A percentile compares a stretch with the other conserved stretches of the same genome.
Evolutionary conservation across 2,329 filamentous ascomycete species (phyloP).

Genomic region (Fusarium sp.): DNA sequence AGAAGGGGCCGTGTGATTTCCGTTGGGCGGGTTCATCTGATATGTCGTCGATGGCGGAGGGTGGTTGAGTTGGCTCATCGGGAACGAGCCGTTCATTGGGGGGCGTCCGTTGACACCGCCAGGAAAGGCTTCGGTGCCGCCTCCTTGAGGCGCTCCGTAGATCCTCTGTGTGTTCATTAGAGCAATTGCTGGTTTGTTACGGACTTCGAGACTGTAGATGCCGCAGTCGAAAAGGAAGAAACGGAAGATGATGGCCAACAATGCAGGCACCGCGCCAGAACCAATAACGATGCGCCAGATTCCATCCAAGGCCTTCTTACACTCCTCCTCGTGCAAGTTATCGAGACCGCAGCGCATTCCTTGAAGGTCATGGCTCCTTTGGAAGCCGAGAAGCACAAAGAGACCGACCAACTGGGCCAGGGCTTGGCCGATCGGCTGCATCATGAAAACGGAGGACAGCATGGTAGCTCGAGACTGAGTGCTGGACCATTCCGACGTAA

Average conservation of each 20-base stretch:
- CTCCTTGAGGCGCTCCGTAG: slow-evolving; percentile 55
- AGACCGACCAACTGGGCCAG: slow-evolving; percentile 69
- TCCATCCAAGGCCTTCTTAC: slow-evolving; percentile 60
- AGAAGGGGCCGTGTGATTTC: slow-evolving; percentile 28
- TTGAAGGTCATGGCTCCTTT: slow-evolving; percentile 52
- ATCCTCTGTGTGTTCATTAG: slow-evolving; percentile 66
- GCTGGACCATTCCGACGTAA: slow-evolving; percentile 70
- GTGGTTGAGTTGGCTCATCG: slow-evolving; percentile 34
- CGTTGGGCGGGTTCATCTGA: slow-evolving; percentile 41
- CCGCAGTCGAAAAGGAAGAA: slow-evolving; percentile 72
- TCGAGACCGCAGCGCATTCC: slow-evolving; percentile 59
- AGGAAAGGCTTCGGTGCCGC: slow-evolving; percentile 32
- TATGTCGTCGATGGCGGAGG: slow-evolving; percentile 27
- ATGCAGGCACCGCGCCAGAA: slow-evolving; percentile 68
- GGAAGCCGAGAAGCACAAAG: slow-evolving; percentile 58
- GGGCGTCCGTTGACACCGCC: slow-evolving; percentile 18
- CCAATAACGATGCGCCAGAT: slow-evolving; percentile 74
- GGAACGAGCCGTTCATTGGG: slow-evolving; percentile 35
- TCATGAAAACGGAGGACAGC: slow-evolving; percentile 72
- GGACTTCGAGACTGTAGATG: slow-evolving; percentile 70
- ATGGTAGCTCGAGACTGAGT: slow-evolving; percentile 71
- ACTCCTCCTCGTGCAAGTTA: slow-evolving; percentile 54
- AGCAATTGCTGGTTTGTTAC: slow-evolving; percentile 65
- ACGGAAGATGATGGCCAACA: slow-evolving; percentile 70
- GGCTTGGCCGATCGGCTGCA: slow-evolving; percentile 73